Evolutionary conservation across 106 monocot species (phyloP).

Genomic region (Dendrobium catenatum): DNA sequence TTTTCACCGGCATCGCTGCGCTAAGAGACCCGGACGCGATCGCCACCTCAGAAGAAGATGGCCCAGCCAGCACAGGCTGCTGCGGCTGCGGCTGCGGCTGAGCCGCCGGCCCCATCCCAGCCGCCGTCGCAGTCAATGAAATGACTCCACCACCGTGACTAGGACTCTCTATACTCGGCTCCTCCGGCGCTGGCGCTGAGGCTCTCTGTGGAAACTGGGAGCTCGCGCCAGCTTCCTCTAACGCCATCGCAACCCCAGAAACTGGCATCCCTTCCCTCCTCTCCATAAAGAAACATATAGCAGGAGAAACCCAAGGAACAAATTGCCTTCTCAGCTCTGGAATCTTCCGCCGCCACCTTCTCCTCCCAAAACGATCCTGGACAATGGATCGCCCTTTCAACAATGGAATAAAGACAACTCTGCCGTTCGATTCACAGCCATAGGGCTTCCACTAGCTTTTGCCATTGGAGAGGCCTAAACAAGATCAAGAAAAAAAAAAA

Average conservation of each 20-base stretch:
- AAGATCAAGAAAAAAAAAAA: neutral
- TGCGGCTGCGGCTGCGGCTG: conserved; percentile 18
- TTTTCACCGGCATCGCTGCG: conserved; percentile 24
- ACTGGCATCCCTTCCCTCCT: conserved; percentile 15
- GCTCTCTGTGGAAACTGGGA: neutral
- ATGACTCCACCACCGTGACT: conserved; percentile 10
- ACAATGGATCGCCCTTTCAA: conserved; percentile 1
- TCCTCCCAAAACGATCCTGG: neutral
- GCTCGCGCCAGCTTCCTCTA: neutral
- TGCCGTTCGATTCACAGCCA: neutral
- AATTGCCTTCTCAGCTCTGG: neutral
- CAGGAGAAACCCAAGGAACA: neutral
- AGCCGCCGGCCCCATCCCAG: conserved; percentile 1
- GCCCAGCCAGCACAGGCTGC: conserved; percentile 4
- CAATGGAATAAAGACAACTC: neutral
- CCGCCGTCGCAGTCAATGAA: neutral
- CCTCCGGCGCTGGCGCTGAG: conserved; percentile 9
- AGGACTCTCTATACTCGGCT: neutral
- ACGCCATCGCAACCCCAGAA: conserved; percentile 14
- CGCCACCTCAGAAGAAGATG: neutral
- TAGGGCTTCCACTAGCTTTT: neutral
- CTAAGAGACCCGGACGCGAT: conserved; percentile 1
- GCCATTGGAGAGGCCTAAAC: conserved; percentile 10
- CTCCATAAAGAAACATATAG: conserved; percentile 28
- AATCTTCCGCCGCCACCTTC: neutral